These are phyloP conservation scores for Cardamine occulta DNA, from an alignment of 345 rosid genomes.

Conservation along the genomic window DNA sequence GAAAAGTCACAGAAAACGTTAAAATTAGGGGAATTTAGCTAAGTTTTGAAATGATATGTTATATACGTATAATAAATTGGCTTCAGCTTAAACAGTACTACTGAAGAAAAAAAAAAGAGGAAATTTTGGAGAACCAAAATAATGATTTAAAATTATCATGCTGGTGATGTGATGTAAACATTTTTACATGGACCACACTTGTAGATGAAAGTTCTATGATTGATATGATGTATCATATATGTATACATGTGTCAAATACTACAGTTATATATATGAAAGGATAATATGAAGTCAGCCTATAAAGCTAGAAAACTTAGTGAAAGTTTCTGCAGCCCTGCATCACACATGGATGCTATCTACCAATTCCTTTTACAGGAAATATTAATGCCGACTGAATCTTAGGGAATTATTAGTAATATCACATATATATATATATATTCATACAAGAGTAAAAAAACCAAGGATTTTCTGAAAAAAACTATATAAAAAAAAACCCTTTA, in stretches of 20 bases:
- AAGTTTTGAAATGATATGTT: neutral
- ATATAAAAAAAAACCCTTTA: neutral
- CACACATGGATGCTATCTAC: constrained; percentile 40
- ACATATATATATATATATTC: neutral
- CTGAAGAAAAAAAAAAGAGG: constrained; percentile 18
- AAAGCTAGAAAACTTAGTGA: constrained; percentile 33
- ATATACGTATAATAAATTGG: neutral
- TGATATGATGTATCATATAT: constrained; percentile 37
- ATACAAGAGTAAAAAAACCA: neutral
- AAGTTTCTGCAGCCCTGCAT: constrained; percentile 31
- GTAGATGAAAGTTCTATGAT: constrained; percentile 43
- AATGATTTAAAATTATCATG: constrained; percentile 12
- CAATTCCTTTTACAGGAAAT: constrained; percentile 35
- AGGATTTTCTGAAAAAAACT: constrained; percentile 1
- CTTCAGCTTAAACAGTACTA: constrained; percentile 1
- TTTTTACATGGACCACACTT: constrained; percentile 45
- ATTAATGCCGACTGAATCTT: constrained; percentile 24
- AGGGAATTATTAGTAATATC: neutral
- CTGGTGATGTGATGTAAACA: constrained; percentile 44
- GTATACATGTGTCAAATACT: constrained; percentile 34
- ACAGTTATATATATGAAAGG: constrained; percentile 24
- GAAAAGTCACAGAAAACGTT: constrained; percentile 19
- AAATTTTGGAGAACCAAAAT: constrained; percentile 2
- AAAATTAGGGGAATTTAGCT: neutral
- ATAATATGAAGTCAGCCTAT: constrained; percentile 40